Conservation (phyloP, 345 rosid species). For the Chamaenerion angustifolium region DNA sequence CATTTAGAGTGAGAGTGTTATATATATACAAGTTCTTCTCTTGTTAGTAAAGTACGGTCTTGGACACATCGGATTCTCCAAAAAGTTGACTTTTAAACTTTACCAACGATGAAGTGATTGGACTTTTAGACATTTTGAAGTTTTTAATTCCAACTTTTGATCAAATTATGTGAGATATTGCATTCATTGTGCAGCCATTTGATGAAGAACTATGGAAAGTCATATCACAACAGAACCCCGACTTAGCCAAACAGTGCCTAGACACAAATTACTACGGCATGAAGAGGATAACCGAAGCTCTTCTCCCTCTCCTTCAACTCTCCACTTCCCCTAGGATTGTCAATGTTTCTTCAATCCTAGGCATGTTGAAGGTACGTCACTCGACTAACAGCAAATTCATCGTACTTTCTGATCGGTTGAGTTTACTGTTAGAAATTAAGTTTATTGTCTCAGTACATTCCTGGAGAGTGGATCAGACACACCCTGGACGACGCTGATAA, state of each 20-base stretch:
- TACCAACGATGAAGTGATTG: no score
- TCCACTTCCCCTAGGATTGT: slow-evolving; percentile 29
- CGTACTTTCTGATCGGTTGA: no score
- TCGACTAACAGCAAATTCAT: no score
- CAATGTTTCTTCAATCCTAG: slow-evolving; percentile 13
- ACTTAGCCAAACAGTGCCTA: slow-evolving; percentile 23
- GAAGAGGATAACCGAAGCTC: slow-evolving; percentile 18
- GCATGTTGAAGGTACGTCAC: slow-evolving; percentile 15
- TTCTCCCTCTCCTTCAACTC: slow-evolving; percentile 21
- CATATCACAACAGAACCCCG: slow-evolving; percentile 7
- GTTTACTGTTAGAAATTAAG: no score
- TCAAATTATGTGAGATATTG: no score
- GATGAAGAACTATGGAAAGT: slow-evolving; percentile 11
- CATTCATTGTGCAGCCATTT: slow-evolving; percentile 10
- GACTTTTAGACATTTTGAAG: no score
- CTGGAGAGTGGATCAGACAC: slow-evolving; percentile 8
- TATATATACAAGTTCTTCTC: no score
- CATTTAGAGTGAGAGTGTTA: no score
- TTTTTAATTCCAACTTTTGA: no score
- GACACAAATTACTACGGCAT: slow-evolving; percentile 34
- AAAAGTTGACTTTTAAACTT: no score
- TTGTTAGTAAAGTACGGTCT: no score
- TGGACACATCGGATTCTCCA: no score
- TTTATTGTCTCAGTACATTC: slow-evolving; percentile 7
- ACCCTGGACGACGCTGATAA: slow-evolving; percentile 14